Base-by-base conservation (phyloP, 345 rosid genomes). In the Melastoma malabathricum region DNA sequence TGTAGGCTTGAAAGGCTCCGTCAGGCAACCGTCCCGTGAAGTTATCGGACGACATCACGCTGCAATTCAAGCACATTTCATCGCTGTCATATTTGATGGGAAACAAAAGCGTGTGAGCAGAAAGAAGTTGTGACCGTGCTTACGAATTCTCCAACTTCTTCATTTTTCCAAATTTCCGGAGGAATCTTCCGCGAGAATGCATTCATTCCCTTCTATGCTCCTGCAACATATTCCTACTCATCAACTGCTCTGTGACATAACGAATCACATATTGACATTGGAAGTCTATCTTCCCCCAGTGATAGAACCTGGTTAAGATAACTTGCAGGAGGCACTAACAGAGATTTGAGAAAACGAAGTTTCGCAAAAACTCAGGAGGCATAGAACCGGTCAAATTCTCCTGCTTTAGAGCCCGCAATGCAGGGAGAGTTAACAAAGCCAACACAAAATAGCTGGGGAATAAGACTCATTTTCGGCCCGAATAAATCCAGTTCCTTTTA, bases 131-230 rank as follows among this genome's bases (percentile, higher is more conserved):
- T 27, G 45, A 55, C 34, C 9, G 20, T 9, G 13, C 44, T 69
- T 81, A 89, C 97, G 81, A 63, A 71, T 68, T 81, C 69, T 83
- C 70, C 58, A 89, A 68, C 58, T 65, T 73, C 61, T 58, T 56
- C 74, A 85, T 45, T 19, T 61, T 75, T 54, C 82, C 75, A n/a
- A 47, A 85, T 83, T 47, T 77, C 81, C 51, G 76, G 82, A 16
- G 94, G 95, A 59, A 89, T 83, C 45, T 61, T 63, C 52, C 97
- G 94, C 1, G 80, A 65, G 69, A 83, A 85, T 6, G 0, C n/a
- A n/a, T n/a, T n/a, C 58, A 69, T 85, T 89, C 48, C 94, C 97
- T 77, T 89, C 95, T 6, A 86, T 70, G 63, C 84, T 85, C 81
- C 95, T 85, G 75, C 48, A 57, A 65, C 44, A 57, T 17, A 19